Percentiles rank a stretch among this genome's conserved stretches.
Evolutionary conservation across 2,329 filamentous ascomycete species (phyloP).

Genomic region (Penicillium griseofulvum): DNA sequence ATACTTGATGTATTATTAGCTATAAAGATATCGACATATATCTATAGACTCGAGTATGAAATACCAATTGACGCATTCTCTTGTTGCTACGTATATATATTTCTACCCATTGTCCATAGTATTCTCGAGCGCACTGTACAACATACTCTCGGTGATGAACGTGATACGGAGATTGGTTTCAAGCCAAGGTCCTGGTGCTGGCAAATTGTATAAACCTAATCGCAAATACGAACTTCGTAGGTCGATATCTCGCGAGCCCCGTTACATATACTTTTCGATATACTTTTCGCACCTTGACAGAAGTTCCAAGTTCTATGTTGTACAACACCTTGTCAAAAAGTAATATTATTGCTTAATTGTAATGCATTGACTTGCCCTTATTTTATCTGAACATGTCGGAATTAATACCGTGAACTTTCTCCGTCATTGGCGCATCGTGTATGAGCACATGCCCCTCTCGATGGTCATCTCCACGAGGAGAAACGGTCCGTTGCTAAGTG

Average conservation of each 20-base stretch:
- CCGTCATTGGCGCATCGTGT: neutral
- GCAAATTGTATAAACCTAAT: neutral
- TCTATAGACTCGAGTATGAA: neutral
- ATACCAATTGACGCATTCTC: no score
- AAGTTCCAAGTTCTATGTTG: neutral
- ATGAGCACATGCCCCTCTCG: neutral
- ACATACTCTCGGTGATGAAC: neutral
- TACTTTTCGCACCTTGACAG: neutral
- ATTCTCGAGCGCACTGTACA: neutral
- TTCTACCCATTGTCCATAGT: neutral
- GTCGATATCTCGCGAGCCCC: neutral
- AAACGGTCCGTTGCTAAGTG: neutral
- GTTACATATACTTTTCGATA: neutral
- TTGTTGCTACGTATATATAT: neutral
- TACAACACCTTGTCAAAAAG: neutral
- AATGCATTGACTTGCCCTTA: neutral
- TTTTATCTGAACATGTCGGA: neutral
- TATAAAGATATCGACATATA: neutral
- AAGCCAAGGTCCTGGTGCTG: neutral
- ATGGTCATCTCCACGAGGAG: neutral
- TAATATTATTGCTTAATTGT: neutral
- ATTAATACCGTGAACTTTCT: neutral
- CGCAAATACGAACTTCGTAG: neutral
- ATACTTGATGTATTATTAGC: neutral
- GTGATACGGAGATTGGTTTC: neutral